A percentile compares a stretch with the other conserved stretches of the same genome.
Evolutionary conservation across 331 rosid species (phyloP).

Genomic region (Quercus tomentella): DNA sequence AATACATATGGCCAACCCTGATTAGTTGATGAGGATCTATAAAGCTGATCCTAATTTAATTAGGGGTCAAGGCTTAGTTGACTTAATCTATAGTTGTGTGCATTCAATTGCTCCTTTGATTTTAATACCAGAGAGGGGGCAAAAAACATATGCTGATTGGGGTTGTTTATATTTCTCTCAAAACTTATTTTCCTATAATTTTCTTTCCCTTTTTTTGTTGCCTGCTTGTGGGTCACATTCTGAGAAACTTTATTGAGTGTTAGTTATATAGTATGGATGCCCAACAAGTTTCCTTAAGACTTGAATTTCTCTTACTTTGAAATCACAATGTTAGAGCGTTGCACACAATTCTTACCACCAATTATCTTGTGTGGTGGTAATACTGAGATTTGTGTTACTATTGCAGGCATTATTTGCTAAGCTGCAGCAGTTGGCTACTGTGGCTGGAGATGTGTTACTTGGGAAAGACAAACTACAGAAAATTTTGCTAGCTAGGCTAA

Average conservation of each 20-base stretch:
- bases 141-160: not conserved
- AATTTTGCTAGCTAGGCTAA: constrained; percentile 89
- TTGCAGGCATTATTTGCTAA: constrained; percentile 87
- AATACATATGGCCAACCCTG: not conserved
- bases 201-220: not conserved
- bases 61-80: not conserved
- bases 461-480: constrained; percentile 93
- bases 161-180: not conserved
- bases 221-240: not conserved
- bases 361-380: constrained; percentile 11
- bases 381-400: constrained; percentile 16
- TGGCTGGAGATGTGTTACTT: constrained; percentile 89
- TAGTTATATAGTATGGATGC: not conserved
- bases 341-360: not conserved
- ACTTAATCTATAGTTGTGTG: not conserved
- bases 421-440: constrained; percentile 84
- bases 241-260: not conserved
- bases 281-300: not conserved
- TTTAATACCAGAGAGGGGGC: not conserved
- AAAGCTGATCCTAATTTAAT: not conserved
- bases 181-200: not conserved
- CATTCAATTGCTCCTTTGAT: not conserved
- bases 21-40: not conserved
- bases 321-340: not conserved
- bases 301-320: not conserved